A percentile compares a stretch with the other conserved stretches of the same genome.
These are phyloP conservation scores for Sugiyamaella sp. DNA, from an alignment of 1,139 yeast species.

Conservation along the genomic window DNA sequence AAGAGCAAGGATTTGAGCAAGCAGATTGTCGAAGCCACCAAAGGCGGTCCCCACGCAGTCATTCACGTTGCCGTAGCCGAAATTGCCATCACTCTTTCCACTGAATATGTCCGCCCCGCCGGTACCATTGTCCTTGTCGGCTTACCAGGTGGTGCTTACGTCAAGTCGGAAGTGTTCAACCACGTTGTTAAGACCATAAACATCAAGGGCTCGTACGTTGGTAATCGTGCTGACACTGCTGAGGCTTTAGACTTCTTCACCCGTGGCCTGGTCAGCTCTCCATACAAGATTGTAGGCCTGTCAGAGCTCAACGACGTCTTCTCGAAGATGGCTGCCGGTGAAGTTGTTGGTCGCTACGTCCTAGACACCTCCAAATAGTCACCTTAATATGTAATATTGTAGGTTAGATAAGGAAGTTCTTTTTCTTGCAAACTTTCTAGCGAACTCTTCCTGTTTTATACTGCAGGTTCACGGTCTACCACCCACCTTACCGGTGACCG, in stretches of 20 bases:
- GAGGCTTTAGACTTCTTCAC: constrained; percentile 75
- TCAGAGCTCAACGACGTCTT: constrained; percentile 62
- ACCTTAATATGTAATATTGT: not conserved
- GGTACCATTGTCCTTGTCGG: constrained; percentile 85
- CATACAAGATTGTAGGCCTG: constrained; percentile 67
- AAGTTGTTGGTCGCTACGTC: constrained; percentile 73
- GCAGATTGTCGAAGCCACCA: constrained; percentile 58
- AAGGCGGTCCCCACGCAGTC: constrained; percentile 80
- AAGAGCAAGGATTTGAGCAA: constrained; percentile 52
- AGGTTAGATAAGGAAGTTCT: not conserved
- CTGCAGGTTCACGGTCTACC: too few species aligned
- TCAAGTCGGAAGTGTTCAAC: constrained; percentile 61
- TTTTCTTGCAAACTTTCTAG: not conserved
- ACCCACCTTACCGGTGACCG: constrained; percentile 3
- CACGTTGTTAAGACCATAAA: constrained; percentile 66
- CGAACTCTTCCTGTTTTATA: not conserved
- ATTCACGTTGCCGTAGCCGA: constrained; percentile 80
- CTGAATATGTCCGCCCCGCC: constrained; percentile 67
- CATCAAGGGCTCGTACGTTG: constrained; percentile 77
- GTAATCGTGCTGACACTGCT: constrained; percentile 76
- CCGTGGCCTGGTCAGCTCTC: constrained; percentile 69
- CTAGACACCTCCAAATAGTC: constrained; percentile 54
- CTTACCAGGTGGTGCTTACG: constrained; percentile 72
- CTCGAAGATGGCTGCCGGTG: constrained; percentile 70
- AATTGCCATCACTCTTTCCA: constrained; percentile 68